Percentiles rank a stretch among this genome's conserved stretches.
phyloP scores from a whole-genome alignment of 192 early-diverging fungal genomes.

The Mortierella claussenii region DNA sequence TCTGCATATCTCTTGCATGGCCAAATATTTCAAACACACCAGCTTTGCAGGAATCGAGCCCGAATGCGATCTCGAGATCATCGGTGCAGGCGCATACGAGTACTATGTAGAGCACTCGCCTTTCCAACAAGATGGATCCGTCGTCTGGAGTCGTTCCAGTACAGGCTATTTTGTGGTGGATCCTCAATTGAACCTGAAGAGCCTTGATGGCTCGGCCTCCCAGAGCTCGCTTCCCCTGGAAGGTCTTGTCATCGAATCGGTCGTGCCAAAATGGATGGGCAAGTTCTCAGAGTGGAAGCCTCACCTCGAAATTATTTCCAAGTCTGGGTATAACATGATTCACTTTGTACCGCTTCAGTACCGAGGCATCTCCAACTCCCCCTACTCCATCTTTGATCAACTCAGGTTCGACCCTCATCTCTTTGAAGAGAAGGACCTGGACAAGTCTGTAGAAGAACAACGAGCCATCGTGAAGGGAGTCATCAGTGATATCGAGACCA shows the following conservation, averaged over 20 bases:
- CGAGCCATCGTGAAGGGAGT: constrained; percentile 64
- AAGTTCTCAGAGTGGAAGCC: constrained; percentile 78
- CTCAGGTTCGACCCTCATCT: constrained; percentile 89
- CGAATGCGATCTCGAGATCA: constrained; percentile 69
- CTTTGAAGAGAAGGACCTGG: constrained; percentile 69
- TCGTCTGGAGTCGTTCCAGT: constrained; percentile 47
- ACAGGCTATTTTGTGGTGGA: constrained; percentile 87
- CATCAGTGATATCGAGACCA: constrained; percentile 67
- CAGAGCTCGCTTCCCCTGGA: constrained; percentile 78
- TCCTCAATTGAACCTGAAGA: constrained; percentile 69
- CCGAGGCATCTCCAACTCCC: constrained; percentile 93
- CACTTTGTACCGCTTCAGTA: constrained; percentile 96
- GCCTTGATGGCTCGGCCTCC: constrained; percentile 11
- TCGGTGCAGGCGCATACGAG: constrained; percentile 84
- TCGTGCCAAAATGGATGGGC: constrained; percentile 98
- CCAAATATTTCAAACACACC: too few relatives aligned
- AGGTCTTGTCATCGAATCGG: constrained; percentile 88
- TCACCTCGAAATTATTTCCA: constrained; percentile 74
- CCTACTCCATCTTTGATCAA: constrained; percentile 98
- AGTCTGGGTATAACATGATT: constrained; percentile 96
- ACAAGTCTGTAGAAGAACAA: constrained; percentile 68
- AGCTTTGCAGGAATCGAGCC: constrained; percentile 46
- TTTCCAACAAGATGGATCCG: constrained; percentile 6
- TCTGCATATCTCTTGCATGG: too few relatives aligned
- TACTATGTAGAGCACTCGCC: constrained; percentile 76